A percentile compares a stretch with the other conserved stretches of the same genome.
Conservation (phyloP, 2,329 filamentous ascomycete genomes). For the Parafenestella ontariensis region DNA sequence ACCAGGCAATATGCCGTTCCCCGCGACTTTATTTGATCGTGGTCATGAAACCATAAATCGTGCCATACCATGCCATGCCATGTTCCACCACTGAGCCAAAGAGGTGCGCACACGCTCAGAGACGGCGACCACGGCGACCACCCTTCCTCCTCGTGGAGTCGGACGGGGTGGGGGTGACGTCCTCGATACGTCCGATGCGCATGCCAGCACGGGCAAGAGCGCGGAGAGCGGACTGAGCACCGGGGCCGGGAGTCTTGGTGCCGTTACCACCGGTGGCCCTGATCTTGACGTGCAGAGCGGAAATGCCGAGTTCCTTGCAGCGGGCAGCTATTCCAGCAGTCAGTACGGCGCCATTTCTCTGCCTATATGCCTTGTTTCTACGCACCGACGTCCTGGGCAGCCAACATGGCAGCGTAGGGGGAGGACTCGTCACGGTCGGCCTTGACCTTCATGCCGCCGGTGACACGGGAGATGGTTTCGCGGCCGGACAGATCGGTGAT, state of each 20-base stretch:
- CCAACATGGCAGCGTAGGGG: slow-evolving; percentile 99
- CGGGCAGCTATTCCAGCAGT: slow-evolving; percentile 68
- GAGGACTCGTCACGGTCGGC: slow-evolving; percentile 96
- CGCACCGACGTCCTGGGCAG: slow-evolving; percentile 79
- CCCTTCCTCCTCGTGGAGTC: slow-evolving; percentile 99
- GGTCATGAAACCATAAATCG: slow-evolving; percentile 47
- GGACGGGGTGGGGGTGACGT: slow-evolving; percentile 98
- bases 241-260: slow-evolving; percentile 99
- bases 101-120: slow-evolving; percentile 68
- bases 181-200: slow-evolving; percentile 99
- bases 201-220: slow-evolving; percentile 98
- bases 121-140: slow-evolving; percentile 99
- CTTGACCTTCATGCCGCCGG: slow-evolving; percentile 99
- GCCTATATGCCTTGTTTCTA: slow-evolving; percentile 3
- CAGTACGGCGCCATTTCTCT: slow-evolving; percentile 49
- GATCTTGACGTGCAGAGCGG: slow-evolving; percentile 99
- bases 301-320: slow-evolving; percentile 86
- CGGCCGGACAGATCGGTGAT: slow-evolving; percentile 98
- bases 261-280: slow-evolving; percentile 99
- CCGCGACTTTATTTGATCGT: slow-evolving; percentile 48
- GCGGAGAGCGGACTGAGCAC: slow-evolving; percentile 98
- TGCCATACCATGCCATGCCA: slow-evolving; percentile 43
- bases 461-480: slow-evolving; percentile 99
- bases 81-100: slow-evolving; percentile 46
- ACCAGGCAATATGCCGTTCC: slow-evolving; percentile 50